A percentile compares a stretch with the other conserved stretches of the same genome.
phyloP scores from a whole-genome alignment of 495 filamentous ascomycete genomes.

The Aspergillus kassunensis region DNA sequence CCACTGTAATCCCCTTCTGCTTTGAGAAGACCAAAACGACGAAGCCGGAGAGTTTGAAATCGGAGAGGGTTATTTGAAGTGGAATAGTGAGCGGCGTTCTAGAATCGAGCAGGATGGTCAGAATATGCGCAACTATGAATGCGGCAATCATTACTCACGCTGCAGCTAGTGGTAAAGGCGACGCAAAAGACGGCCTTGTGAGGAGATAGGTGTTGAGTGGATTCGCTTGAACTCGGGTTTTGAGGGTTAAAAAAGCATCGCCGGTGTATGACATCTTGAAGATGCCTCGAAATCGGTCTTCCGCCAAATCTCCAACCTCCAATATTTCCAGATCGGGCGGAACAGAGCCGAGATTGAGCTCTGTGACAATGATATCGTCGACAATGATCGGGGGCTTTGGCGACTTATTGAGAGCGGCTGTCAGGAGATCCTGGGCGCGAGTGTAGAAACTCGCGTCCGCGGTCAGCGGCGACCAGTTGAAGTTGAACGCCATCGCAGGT shows the following conservation, averaged over 20 bases:
- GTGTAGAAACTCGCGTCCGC: slow-evolving; percentile 87
- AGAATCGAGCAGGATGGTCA: slow-evolving; percentile 7
- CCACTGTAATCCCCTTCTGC: slow-evolving; percentile 92
- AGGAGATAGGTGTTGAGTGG: slow-evolving; percentile 93
- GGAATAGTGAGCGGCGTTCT: slow-evolving; percentile 87
- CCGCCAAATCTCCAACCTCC: slow-evolving; percentile 94
- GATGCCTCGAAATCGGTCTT: slow-evolving; percentile 95
- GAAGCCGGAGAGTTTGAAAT: slow-evolving; percentile 95
- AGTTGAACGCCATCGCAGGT: slow-evolving; percentile 91
- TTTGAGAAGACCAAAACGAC: slow-evolving; percentile 96
- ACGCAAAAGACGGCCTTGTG: slow-evolving; percentile 86
- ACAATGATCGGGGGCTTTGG: slow-evolving; percentile 98
- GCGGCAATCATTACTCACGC: slow-evolving; percentile 44
- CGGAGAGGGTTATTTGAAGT: slow-evolving; percentile 90
- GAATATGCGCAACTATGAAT: neutral
- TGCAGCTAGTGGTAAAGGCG: slow-evolving; percentile 88
- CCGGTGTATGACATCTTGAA: slow-evolving; percentile 98
- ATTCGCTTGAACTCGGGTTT: slow-evolving; percentile 95
- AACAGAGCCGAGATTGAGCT: slow-evolving; percentile 89
- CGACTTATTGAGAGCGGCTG: slow-evolving; percentile 92
- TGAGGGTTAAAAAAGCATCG: slow-evolving; percentile 90
- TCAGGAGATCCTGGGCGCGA: slow-evolving; percentile 89
- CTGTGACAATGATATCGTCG: slow-evolving; percentile 97
- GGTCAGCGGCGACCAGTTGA: slow-evolving; percentile 99
- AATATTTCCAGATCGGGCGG: slow-evolving; percentile 93